Base-by-base conservation (phyloP, 2,329 filamentous ascomycete species). In the Microcyclosporella mali region DNA sequence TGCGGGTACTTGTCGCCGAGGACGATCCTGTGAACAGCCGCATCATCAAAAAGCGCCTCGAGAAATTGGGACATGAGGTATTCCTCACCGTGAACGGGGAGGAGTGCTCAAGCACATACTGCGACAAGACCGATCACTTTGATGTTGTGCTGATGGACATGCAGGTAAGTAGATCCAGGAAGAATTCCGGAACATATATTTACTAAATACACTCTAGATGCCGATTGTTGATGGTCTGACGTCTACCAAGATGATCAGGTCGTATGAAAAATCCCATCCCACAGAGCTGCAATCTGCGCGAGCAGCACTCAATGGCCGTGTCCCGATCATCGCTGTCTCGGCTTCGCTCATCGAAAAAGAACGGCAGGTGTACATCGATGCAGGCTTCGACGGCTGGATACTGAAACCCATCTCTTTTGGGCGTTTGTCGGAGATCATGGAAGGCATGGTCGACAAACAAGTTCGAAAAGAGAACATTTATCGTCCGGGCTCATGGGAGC, bases 71-170 rank as follows among this genome's bases (percentile, higher is more conserved):
- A 0, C 85, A 94, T 51, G 65, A 74, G 1, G 83, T 92, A 0
- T 69, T 75, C 28, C 73, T 89, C 51, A 86, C 86, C 0, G 74
- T 84, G 29, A 94, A 94, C 49, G 88, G 88, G 6, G 84, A 92
- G 58, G 87, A 94, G 57, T 95, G 88, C 57, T 82, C 85, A 4
- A 72, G 74, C 37, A 73, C 79, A 3, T 89, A 85, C 61, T 74
- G 73, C 37, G 82, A 86, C 34, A 74, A 73, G 38, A 71, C 81
- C 0, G 63, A 63, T 18, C 66, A 68, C 16, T 92, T 85, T 57
- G 87, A 94, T 61, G 81, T 88, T 4, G 73, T 95, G 36, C 71
- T 95, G 49, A 94, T 94, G 88, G 88, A 94, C 59, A 88, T 95
- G 77, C 87, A 94, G 74, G 87, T 88, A 61, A 65, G 78, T 48